Percentiles rank a stretch among this genome's conserved stretches.
Conservation (phyloP, 495 filamentous ascomycete genomes). For the Lasiosphaeria hispida region DNA sequence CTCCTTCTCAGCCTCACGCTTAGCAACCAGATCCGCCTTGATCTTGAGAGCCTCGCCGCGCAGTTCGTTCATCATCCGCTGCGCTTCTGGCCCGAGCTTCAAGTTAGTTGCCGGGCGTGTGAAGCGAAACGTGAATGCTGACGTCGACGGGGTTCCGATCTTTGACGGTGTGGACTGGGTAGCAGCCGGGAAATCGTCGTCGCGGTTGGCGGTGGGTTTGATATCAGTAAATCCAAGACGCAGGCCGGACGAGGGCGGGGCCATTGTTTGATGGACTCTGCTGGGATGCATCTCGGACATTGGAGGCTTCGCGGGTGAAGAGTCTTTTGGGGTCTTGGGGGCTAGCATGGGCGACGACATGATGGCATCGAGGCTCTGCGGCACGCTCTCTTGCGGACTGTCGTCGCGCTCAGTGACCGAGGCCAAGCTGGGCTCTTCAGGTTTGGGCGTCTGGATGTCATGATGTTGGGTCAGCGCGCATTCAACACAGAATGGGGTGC, state of each 20-base stretch:
- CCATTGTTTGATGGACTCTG: conserved; percentile 68
- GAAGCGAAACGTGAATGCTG: conserved; percentile 75
- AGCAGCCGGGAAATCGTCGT: conserved; percentile 26
- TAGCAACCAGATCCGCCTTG: conserved; percentile 59
- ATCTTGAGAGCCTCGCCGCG: conserved; percentile 67
- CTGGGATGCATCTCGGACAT: conserved; percentile 76
- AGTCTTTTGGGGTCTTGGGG: conserved; percentile 41
- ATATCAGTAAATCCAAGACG: conserved; percentile 68
- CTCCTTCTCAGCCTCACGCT: conserved; percentile 47
- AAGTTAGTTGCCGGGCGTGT: conserved; percentile 49
- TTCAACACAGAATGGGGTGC: no score
- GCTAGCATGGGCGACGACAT: conserved; percentile 43
- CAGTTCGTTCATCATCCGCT: conserved; percentile 72
- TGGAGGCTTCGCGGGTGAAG: conserved; percentile 54
- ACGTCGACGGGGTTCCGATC: conserved; percentile 43
- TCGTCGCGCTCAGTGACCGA: conserved; percentile 47
- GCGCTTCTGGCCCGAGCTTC: conserved; percentile 68
- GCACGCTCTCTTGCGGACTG: conserved; percentile 13
- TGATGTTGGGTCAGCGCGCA: conserved; percentile 1
- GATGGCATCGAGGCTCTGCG: conserved; percentile 30
- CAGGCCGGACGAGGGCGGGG: conserved; percentile 63
- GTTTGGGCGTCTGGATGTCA: conserved; percentile 6
- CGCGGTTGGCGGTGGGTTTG: conserved; percentile 33
- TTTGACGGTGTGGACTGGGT: conserved; percentile 51
- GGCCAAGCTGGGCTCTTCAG: conserved; percentile 32